Conservation (phyloP, 495 filamentous ascomycete species). For the Rhizodiscina lignyota region DNA sequence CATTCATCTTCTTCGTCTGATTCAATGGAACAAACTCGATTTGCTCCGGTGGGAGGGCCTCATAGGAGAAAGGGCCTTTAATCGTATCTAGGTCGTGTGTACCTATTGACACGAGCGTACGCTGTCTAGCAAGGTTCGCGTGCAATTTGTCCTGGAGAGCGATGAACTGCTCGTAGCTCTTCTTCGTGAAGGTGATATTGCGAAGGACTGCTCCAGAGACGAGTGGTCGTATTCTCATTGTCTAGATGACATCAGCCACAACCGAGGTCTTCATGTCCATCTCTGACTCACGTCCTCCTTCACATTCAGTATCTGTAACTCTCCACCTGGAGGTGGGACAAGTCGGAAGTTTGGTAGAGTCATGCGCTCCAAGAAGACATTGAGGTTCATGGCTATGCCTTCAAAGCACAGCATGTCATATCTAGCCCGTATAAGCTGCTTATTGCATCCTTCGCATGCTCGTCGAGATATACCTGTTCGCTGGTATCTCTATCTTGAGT, state of each 20-base stretch:
- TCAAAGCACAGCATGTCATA: conserved; percentile 99
- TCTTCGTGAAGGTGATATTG: conserved; percentile 79
- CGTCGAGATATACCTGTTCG: conserved; percentile 46
- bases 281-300: conserved; percentile 40
- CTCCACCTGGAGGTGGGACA: conserved; percentile 48
- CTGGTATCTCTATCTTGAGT: conserved; percentile 96
- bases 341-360: conserved; percentile 63
- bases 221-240: conserved; percentile 64
- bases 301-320: conserved; percentile 66
- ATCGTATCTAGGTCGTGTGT: conserved; percentile 94
- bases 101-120: conserved; percentile 88
- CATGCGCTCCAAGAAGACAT: conserved; percentile 71
- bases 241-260: conserved; percentile 27
- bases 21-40: conserved; percentile 87
- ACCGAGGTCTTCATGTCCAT: neutral
- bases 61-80: conserved; percentile 90
- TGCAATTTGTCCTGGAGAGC: conserved; percentile 94
- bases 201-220: conserved; percentile 77
- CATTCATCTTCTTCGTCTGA: conserved; percentile 75
- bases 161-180: conserved; percentile 93
- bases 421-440: conserved; percentile 24
- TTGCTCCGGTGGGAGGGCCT: conserved; percentile 78
- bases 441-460: neutral
- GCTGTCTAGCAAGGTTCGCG: conserved; percentile 82
- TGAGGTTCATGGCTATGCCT: conserved; percentile 86